Base-by-base conservation (phyloP, 2,329 filamentous ascomycete genomes). In the Sclerotinia trifoliorum region DNA sequence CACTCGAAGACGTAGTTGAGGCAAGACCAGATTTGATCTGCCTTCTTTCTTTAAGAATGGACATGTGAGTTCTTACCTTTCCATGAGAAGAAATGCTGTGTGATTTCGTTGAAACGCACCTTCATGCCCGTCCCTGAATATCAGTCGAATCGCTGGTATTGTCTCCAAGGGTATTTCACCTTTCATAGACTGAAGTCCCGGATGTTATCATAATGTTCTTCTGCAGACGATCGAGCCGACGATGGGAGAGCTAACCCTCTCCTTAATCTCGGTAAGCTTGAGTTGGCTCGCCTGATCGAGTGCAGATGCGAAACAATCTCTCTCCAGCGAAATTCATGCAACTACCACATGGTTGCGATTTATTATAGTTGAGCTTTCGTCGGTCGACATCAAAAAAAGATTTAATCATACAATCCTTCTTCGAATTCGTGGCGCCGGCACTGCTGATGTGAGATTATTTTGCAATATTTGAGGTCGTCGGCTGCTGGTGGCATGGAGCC, bases 321-420 rank as follows among this genome's bases (percentile, higher is more conserved):
- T 83, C 80, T 24, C 83, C 80, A n/a, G 77, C 74, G 75, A 81
- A 82, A 64, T 82, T 77, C 2, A 74, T 63, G 48, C 76, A 77
- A 54, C 75, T 76, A 21, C 83, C 83, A 76, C 91, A 94, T 70
- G 91, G 90, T 63, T 90, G 84, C 26, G 82, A 79, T 76, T 91
- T 92, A 80, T 92, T 89, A 80, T 91, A 94, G 77, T 91, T 92
- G 67, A 93, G 81, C 79, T 94, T 94, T 52, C 91, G 85, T 29
- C 90, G 86, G 86, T 51, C 91, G 85, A 76, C 90, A 92, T 77
- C 90, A 87, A 46, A 90, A 76, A 88, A 92, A 39, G 87, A 89
- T 70, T 85, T 85, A 78, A 91, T 89, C 82, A 90, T 85, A 75
- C 86, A 83, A 80, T 90, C 71, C 88, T 82, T 56, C 88, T 70